Evolutionary conservation across 345 rosid genomes (phyloP), one percentile per base, ranked within the genome.

Genomic region (Adansonia digitata): DNA sequence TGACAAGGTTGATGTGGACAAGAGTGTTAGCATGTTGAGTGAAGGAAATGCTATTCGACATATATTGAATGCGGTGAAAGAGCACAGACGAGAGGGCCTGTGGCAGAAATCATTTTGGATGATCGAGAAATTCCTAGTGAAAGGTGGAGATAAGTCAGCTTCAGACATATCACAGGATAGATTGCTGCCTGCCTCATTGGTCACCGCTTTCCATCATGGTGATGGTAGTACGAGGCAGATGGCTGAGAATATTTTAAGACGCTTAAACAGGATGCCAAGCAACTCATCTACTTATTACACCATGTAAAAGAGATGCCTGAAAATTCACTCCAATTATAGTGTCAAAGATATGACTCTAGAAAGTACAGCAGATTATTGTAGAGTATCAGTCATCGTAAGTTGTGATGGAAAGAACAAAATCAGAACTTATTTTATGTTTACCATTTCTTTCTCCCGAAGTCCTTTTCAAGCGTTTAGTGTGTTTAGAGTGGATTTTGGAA

Each of bases 51-150:
- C 90, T 6, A 77, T 88, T 34, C 85, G 77, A 18, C 86, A 81
- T 56, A 82, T 92, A 42, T 74, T 92, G 81, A 86, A 91, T 63
- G 90, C 85, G 72, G 85, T 86, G 62, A 91, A 86, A 76, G 93
- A 88, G 57, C 94, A 88, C 82, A 82, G 75, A 77, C 80, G 83
- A 71, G 98, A 92, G 77, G 81, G 86, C 68, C 68, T 94, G 55
- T 5, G 86, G 90, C 90, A 91, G 82, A 92, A 92, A 68, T 88
- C 95, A 60, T 88, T 91, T 81, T 90, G 97, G 97, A 73, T 94
- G 74, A 80, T 94, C 78, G 98, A 92, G 69, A 92, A 82, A 80
- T 92, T 94, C 83, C 82, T 94, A 75, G 69, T 74, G 75, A 85
- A 81, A 84, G 97, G 93, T 4, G 91, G 91, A 42, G 81, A 81